Evolutionary conservation across 2,329 filamentous ascomycete species (phyloP).

Genomic region (Pseudocercospora crystallina): DNA sequence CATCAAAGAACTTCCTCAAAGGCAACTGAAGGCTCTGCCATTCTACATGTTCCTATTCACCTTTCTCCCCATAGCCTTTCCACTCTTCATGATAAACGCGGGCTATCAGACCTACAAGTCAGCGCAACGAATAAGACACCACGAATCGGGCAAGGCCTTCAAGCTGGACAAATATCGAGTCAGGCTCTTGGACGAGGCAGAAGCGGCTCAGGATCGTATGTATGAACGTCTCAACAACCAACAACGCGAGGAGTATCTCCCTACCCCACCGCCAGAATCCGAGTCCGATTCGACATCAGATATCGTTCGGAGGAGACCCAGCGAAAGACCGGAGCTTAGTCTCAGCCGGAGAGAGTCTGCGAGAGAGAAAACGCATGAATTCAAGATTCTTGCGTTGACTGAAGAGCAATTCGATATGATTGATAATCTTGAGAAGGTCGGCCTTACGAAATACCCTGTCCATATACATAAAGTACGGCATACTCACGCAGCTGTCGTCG

Average conservation of each 20-base stretch:
- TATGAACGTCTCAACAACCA: constrained; percentile 71
- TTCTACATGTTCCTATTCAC: constrained; percentile 64
- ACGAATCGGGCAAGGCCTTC: constrained; percentile 65
- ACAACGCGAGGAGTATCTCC: constrained; percentile 69
- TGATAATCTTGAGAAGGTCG: constrained; percentile 65
- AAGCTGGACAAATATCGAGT: constrained; percentile 71
- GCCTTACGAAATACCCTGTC: constrained; percentile 61
- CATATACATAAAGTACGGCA: constrained; percentile 77
- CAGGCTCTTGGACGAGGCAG: constrained; percentile 72
- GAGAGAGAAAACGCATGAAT: constrained; percentile 32
- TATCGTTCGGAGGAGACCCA: background rate
- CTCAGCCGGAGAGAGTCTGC: constrained; percentile 24
- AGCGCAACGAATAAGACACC: constrained; percentile 69
- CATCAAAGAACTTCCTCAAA: constrained; percentile 26
- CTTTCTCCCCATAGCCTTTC: constrained; percentile 71
- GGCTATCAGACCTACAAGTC: constrained; percentile 75
- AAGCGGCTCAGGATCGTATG: constrained; percentile 72
- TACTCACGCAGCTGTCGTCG: constrained; percentile 87
- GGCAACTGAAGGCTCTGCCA: constrained; percentile 57
- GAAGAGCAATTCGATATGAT: constrained; percentile 84
- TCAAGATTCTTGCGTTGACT: constrained; percentile 73
- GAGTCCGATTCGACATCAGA: constrained; percentile 28
- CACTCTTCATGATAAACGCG: constrained; percentile 73
- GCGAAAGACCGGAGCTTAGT: constrained; percentile 5
- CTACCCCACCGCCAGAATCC: constrained; percentile 41